Conservation (phyloP, 2,329 filamentous ascomycete genomes). For the Daldinia sp. region DNA sequence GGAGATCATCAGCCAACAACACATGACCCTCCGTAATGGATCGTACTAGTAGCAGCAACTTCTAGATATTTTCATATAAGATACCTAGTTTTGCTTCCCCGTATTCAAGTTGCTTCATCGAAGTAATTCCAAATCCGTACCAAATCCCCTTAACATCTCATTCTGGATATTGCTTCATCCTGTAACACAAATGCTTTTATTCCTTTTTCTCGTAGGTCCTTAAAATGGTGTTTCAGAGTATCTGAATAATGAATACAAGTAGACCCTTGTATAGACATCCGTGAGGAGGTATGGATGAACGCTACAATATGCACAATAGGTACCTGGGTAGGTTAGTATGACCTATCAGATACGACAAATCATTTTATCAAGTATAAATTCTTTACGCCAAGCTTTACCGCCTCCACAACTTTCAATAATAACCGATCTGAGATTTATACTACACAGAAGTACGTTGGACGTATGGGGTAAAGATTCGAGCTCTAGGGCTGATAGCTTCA, state of each 20-base stretch:
- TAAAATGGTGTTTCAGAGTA: not conserved
- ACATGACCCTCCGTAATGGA: too few relatives aligned
- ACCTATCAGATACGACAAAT: not conserved
- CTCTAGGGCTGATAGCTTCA: not conserved
- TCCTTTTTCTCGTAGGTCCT: not conserved
- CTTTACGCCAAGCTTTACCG: not conserved
- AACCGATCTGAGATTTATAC: not conserved
- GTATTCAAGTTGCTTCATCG: too few relatives aligned
- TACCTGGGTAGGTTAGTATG: too few relatives aligned
- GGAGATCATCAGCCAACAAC: too few relatives aligned
- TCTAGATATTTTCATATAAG: too few relatives aligned
- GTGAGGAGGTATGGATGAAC: not conserved
- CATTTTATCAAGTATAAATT: not conserved
- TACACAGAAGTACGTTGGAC: not conserved
- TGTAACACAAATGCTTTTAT: not conserved
- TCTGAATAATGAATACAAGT: not conserved
- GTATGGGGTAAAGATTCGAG: not conserved
- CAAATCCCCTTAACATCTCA: too few relatives aligned
- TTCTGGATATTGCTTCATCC: not conserved
- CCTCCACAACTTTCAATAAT: not conserved
- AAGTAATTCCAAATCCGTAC: too few relatives aligned
- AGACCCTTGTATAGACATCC: not conserved
- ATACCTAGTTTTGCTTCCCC: too few relatives aligned
- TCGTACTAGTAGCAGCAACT: too few relatives aligned
- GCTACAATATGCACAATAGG: not conserved